Evolutionary conservation across 345 rosid genomes (phyloP).

Genomic region (Tarenaya hassleriana): DNA sequence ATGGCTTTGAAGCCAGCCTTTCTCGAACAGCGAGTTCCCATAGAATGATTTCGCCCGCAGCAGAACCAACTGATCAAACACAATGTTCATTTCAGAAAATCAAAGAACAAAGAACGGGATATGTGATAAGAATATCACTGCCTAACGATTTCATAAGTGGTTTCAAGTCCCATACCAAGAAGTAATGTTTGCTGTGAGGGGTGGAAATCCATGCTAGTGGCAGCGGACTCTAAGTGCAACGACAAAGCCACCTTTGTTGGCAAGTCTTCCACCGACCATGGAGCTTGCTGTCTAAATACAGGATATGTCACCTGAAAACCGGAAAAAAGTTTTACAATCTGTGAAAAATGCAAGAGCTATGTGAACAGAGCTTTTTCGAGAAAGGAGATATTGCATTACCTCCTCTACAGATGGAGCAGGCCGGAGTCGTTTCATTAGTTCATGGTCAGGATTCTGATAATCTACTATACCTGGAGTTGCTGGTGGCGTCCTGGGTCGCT

Average conservation of each 20-base stretch:
- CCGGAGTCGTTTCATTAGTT: slow-evolving; percentile 71
- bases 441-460: slow-evolving; percentile 79
- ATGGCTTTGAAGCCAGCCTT: slow-evolving; percentile 62
- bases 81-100: slow-evolving; percentile 26
- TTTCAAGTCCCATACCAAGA: slow-evolving; percentile 50
- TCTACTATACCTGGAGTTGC: slow-evolving; percentile 59
- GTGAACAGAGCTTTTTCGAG: slow-evolving; percentile 13
- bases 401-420: slow-evolving; percentile 70
- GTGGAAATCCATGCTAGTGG: slow-evolving; percentile 89
- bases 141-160: too few species aligned
- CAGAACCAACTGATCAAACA: slow-evolving; percentile 65
- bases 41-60: slow-evolving; percentile 67
- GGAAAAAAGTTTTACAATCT: neutral
- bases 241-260: slow-evolving; percentile 66
- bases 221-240: slow-evolving; percentile 66
- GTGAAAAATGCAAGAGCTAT: slow-evolving; percentile 12
- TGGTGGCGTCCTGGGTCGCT: slow-evolving; percentile 71
- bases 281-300: slow-evolving; percentile 45
- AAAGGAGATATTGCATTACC: slow-evolving; percentile 30
- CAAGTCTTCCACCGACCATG: slow-evolving; percentile 68
- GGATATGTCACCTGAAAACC: slow-evolving; percentile 62
- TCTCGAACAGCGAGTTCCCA: slow-evolving; percentile 64
- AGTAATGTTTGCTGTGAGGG: slow-evolving; percentile 61
- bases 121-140: neutral
- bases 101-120: slow-evolving; percentile 2